Percentiles rank a stretch among this genome's conserved stretches.
Evolutionary conservation across 768 basidiomycete genomes (phyloP).

Genomic region (Leucogyrophana mollusca): DNA sequence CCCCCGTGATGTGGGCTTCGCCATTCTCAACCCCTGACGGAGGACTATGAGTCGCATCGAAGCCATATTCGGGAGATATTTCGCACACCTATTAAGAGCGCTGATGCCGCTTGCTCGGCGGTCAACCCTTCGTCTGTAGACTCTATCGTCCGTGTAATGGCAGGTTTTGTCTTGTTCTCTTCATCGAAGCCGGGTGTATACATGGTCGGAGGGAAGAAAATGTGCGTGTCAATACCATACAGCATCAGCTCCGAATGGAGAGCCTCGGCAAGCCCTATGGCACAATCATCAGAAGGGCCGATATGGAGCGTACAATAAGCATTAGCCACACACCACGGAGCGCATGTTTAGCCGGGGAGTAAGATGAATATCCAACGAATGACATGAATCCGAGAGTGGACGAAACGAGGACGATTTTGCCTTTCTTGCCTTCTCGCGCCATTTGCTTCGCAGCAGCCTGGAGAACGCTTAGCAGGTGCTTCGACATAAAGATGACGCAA

Average conservation of each 20-base stretch:
- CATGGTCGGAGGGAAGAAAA: conserved; percentile 84
- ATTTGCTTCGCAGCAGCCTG: conserved; percentile 73
- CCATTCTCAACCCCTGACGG: conserved; percentile 63
- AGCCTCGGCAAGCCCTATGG: conserved; percentile 76
- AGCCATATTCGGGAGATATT: too few relatives aligned
- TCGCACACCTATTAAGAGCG: conserved; percentile 63
- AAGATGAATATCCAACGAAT: conserved; percentile 76
- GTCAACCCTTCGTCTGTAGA: conserved; percentile 63
- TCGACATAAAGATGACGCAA: too few relatives aligned
- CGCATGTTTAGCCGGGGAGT: conserved; percentile 85
- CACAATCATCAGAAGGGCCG: not conserved
- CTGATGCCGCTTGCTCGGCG: conserved; percentile 60
- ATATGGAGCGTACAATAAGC: not conserved
- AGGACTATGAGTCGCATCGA: not conserved
- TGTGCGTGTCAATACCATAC: conserved; percentile 75
- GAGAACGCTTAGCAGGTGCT: too few relatives aligned
- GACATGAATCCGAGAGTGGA: conserved; percentile 75
- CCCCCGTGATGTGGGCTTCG: conserved; percentile 72
- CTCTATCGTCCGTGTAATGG: conserved; percentile 74
- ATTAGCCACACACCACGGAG: conserved; percentile 62
- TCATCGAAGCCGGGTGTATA: conserved; percentile 70
- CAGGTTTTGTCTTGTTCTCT: conserved; percentile 78
- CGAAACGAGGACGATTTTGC: conserved; percentile 75
- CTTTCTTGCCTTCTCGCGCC: conserved; percentile 50
- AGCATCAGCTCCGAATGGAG: conserved; percentile 77